These are phyloP conservation scores for Mycotypha africana DNA, from an alignment of 371 early-diverging fungal species.

Conservation along the genomic window DNA sequence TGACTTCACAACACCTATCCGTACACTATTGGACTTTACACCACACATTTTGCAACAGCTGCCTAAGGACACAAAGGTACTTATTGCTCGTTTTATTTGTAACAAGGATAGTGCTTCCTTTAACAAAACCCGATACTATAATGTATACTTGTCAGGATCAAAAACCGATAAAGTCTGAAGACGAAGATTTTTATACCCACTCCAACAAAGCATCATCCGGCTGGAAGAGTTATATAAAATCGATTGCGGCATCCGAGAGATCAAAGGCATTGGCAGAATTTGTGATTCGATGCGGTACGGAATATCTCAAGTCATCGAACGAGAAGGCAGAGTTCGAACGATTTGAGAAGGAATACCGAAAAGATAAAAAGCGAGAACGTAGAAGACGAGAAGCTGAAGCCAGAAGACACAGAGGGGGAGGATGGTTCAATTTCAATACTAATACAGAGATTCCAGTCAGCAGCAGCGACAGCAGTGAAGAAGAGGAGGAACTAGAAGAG, in stretches of 20 bases:
- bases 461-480: neutral
- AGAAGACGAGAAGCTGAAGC: too few species aligned
- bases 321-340: slow-evolving; percentile 1
- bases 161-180: slow-evolving; percentile 17
- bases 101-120: neutral
- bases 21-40: slow-evolving; percentile 47
- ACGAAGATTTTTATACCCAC: slow-evolving; percentile 22
- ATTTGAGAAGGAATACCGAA: neutral
- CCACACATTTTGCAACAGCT: slow-evolving; percentile 53
- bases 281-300: slow-evolving; percentile 17
- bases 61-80: slow-evolving; percentile 33
- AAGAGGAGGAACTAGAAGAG: slow-evolving; percentile 12
- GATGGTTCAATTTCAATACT: slow-evolving; percentile 4
- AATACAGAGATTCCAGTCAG: too few species aligned
- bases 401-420: too few species aligned
- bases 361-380: neutral
- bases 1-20: slow-evolving; percentile 47
- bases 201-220: neutral
- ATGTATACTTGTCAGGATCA: slow-evolving; percentile 9
- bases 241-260: slow-evolving; percentile 7
- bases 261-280: slow-evolving; percentile 10
- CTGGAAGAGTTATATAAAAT: slow-evolving; percentile 3
- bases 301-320: slow-evolving; percentile 16
- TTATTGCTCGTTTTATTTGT: too few species aligned
- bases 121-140: neutral